These are phyloP conservation scores for Trichocladium antarcticum DNA, from an alignment of 495 filamentous ascomycete species.

Conservation along the genomic window DNA sequence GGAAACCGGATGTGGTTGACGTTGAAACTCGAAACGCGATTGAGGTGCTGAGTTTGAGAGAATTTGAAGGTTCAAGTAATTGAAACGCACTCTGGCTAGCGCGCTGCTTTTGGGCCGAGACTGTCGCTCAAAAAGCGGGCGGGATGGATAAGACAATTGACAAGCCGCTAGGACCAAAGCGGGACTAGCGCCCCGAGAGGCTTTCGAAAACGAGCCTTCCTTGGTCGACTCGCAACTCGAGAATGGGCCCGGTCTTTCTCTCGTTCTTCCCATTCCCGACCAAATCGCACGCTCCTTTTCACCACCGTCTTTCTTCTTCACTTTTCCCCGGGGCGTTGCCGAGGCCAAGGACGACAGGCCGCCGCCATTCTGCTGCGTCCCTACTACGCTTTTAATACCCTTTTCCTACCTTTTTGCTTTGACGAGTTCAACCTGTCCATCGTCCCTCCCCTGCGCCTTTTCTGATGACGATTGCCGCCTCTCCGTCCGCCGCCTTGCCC, in stretches of 20 bases:
- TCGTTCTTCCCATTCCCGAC: constrained; percentile 20
- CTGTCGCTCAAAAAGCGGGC: no score
- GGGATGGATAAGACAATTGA: not conserved
- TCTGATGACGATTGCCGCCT: constrained; percentile 75
- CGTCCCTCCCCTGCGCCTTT: constrained; percentile 18
- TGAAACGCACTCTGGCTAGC: no score
- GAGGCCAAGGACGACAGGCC: not conserved
- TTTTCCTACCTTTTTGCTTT: constrained; percentile 24
- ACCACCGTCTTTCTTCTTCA: constrained; percentile 4
- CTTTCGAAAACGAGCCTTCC: constrained; percentile 20
- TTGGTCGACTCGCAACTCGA: constrained; percentile 13
- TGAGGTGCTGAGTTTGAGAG: no score
- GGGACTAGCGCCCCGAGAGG: constrained; percentile 21
- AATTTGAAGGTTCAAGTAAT: no score
- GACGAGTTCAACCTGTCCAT: constrained; percentile 21
- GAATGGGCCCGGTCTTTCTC: constrained; percentile 19
- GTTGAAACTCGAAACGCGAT: no score
- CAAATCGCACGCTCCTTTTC: constrained; percentile 24
- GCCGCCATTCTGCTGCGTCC: constrained; percentile 29
- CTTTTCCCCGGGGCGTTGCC: constrained; percentile 6
- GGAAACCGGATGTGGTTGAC: not conserved
- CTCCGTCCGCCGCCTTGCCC: constrained; percentile 56
- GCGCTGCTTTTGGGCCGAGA: no score
- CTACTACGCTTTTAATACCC: constrained; percentile 23
- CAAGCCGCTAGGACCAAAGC: constrained; percentile 7